Evolutionary conservation across 2,329 filamentous ascomycete species (phyloP), one percentile per base, ranked within the genome.

Genomic region (Domatiomyces globalis): DNA sequence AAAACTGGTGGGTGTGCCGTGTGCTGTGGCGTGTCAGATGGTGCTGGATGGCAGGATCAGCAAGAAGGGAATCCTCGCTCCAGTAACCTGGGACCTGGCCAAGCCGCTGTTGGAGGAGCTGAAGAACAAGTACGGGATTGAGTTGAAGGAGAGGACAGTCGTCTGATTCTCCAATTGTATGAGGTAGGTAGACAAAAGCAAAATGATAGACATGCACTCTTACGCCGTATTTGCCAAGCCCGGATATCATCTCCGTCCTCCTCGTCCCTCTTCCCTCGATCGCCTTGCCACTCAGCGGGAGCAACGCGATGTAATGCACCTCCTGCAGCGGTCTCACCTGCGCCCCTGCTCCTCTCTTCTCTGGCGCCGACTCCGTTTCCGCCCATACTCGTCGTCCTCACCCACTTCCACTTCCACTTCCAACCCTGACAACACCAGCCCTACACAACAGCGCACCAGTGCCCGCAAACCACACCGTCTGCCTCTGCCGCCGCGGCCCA

Each of bases 21-120:
- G 81, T 61, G 81, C 74, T 56, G 79, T 86, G 51, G 87, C 87
- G 45, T 84, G 88, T 55, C 77, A 86, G 74, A 79, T 84, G 72
- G 83, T 92, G 20, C 76, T 90, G 42, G 75, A 87, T 66, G 84
- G 85, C 17, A 84, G 80, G 2, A 80, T 89, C 55, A 76, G 71
- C 46, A 76, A 86, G 66, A 84, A 79, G 71, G 84, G 84, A 66
- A 73, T 92, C 49, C 69, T 94, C 54, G 87, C 86, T 22, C 86
- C 86, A 15, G 85, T 90, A 77, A 81, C 72, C 61, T 73, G 76
- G 54, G 79, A 83, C 63, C 79, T 90, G 64, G 83, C 80, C 63
- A 75, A 77, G 62, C 83, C 85, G 39, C 70, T 94, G 61, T 82
- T 89, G 70, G 79, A 83, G 71, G 83, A 85, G 66, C 75, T 94